phyloP scores from a whole-genome alignment of 371 early-diverging fungal species.

The Rhizopus sp. region DNA sequence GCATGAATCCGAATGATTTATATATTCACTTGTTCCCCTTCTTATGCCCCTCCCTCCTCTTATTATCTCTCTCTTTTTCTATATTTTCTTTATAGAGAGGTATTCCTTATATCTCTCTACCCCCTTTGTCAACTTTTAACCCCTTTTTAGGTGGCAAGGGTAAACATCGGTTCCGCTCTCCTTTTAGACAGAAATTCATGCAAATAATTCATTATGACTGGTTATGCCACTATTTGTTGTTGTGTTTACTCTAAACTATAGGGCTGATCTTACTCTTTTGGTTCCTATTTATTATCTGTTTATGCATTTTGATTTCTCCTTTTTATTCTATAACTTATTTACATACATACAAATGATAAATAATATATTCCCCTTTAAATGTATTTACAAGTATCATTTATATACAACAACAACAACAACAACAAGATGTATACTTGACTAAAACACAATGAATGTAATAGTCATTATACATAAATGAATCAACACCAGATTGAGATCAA shows the following conservation, averaged over 20 bases:
- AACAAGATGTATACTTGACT: no score
- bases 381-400: no score
- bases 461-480: constrained; percentile 1
- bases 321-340: constrained; percentile 1
- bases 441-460: constrained; percentile 2
- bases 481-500: background rate
- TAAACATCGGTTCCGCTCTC: background rate
- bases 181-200: background rate
- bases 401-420: no score
- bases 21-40: background rate
- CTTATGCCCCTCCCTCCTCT: background rate
- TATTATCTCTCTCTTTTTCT: background rate
- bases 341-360: no score
- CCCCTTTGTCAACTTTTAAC: background rate
- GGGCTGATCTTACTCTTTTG: no score
- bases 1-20: constrained; percentile 1
- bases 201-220: background rate
- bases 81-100: no score
- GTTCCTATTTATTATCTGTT: background rate
- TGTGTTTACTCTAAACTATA: no score
- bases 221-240: no score
- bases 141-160: constrained; percentile 1
- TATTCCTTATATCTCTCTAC: background rate
- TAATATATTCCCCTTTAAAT: no score
- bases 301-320: constrained; percentile 4